Evolutionary conservation across 2,329 filamentous ascomycete genomes (phyloP).

Genomic region (Bertia moriformis): DNA sequence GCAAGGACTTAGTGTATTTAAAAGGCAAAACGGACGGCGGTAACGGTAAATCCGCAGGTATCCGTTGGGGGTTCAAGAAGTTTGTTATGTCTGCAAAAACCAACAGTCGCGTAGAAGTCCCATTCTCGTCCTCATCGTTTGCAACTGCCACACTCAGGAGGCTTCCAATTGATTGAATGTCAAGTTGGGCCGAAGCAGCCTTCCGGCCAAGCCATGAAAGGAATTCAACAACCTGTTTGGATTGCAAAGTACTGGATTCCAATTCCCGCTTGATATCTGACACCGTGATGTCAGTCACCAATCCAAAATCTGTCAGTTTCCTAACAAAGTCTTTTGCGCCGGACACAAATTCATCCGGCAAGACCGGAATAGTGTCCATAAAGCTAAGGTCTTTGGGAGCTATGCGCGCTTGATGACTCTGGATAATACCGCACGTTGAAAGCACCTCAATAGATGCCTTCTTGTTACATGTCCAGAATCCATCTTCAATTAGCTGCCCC

Average conservation of each 20-base stretch:
- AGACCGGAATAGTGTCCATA: conserved; percentile 53
- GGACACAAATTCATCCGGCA: conserved; percentile 41
- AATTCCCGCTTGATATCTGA: conserved; percentile 54
- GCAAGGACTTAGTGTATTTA: not conserved
- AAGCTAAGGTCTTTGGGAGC: conserved; percentile 40
- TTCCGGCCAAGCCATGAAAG: conserved; percentile 51
- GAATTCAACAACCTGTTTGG: conserved; percentile 48
- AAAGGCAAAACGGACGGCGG: not conserved
- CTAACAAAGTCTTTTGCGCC: conserved; percentile 42
- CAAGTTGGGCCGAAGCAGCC: conserved; percentile 40
- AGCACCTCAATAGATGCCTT: conserved; percentile 56
- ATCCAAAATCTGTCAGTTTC: conserved; percentile 46
- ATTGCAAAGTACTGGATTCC: conserved; percentile 46
- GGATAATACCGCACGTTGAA: conserved; percentile 54
- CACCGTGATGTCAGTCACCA: conserved; percentile 56
- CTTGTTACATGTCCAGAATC: conserved; percentile 59
- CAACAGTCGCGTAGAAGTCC: conserved; percentile 19
- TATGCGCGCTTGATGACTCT: conserved; percentile 51
- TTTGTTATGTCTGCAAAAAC: not conserved
- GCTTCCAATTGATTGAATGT: conserved; percentile 35
- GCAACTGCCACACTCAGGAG: conserved; percentile 46
- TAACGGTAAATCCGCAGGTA: not conserved
- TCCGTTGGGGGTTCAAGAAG: not conserved
- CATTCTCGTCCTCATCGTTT: conserved; percentile 20
- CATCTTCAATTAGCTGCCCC: conserved; percentile 53